Base-by-base conservation (phyloP, 2,329 filamentous ascomycete species). In the Colletotrichum gloeosporioides region DNA sequence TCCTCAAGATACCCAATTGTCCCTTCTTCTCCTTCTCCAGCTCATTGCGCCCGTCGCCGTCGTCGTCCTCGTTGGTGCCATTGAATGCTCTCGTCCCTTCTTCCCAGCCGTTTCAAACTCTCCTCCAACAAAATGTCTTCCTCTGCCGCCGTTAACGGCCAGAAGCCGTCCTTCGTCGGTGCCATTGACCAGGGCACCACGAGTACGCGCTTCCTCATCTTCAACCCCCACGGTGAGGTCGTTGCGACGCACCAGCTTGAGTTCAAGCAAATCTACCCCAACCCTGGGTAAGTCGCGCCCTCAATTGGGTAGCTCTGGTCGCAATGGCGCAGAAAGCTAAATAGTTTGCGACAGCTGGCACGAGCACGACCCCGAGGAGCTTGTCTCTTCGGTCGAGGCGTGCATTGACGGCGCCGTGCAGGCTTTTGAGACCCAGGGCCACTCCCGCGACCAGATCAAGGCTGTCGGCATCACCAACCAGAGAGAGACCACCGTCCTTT, bases 381-480 rank as follows among this genome's bases (percentile, higher is more conserved):
- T 97, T 77, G 85, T 96, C 44, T 87, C 88, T 69, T 94, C 94
- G 1, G 94, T 96, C 29, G 90, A 94, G 81, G 88, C 89, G 78
- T 97, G 95, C 84, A 95, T 97, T 78, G 93, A 96, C 79, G 91
- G 92, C 76, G 94, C 94, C 3, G 92, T 94, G 66, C 89, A 92
- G 79, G 86, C 90, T 8, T 96, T 96, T 84, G 86, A 93, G 72
- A 89, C 90, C 25, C 87, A 92, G 77, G 95, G 95, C 62, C 91
- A 95, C 85, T 89, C 89, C 61, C 88, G 90, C 78, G 87, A 89
- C 69, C 92, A 95, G 81, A 95, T 97, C 83, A 93, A 91, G 82
- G 91, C 94, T 10, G 89, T 96, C 77, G 95, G 95, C 68, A 94
- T 97, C 83, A 96, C 95, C 79, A 96, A 95, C 84, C 95, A 97